phyloP scores from a whole-genome alignment of 805 yeast genomes.

The Hermanozyma aechmeae region DNA sequence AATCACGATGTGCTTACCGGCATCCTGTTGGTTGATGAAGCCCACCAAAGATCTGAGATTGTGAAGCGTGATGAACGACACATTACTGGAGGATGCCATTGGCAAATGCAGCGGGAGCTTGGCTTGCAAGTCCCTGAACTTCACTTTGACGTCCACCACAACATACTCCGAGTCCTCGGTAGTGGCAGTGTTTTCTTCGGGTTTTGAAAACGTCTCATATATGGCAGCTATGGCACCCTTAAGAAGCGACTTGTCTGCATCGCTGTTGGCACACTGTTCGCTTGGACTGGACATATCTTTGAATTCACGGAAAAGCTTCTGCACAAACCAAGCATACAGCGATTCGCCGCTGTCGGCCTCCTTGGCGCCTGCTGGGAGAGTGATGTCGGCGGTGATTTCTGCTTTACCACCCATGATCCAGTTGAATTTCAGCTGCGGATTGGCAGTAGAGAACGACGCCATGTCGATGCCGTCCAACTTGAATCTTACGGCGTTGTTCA shows the following conservation, averaged over 20 bases:
- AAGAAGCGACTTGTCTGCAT: conserved; percentile 14
- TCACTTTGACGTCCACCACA: conserved; percentile 57
- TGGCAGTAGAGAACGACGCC: conserved; percentile 18
- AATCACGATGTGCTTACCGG: conserved; percentile 20
- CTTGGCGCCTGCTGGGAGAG: conserved; percentile 46
- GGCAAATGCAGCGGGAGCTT: conserved; percentile 40
- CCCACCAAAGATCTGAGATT: conserved; percentile 54
- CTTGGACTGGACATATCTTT: conserved; percentile 9
- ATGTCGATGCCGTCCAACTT: conserved; percentile 34
- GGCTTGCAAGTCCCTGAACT: conserved; percentile 55
- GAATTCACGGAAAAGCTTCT: conserved; percentile 19
- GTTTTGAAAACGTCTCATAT: conserved; percentile 28
- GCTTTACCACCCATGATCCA: conserved; percentile 64
- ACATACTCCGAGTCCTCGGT: conserved; percentile 37
- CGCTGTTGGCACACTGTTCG: conserved; percentile 5
- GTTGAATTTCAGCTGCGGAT: conserved; percentile 41
- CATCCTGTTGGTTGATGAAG: conserved; percentile 39
- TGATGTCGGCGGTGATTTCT: conserved; percentile 62
- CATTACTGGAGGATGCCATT: conserved; percentile 38
- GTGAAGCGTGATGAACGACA: conserved; percentile 48
- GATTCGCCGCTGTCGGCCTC: conserved; percentile 12
- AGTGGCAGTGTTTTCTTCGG: conserved; percentile 4
- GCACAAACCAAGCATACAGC: conserved; percentile 6
- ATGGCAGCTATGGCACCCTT: conserved; percentile 33
- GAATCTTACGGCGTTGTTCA: conserved; percentile 22